Evolutionary conservation across 2,329 filamentous ascomycete species (phyloP).

Genomic region (Moelleriella libera): DNA sequence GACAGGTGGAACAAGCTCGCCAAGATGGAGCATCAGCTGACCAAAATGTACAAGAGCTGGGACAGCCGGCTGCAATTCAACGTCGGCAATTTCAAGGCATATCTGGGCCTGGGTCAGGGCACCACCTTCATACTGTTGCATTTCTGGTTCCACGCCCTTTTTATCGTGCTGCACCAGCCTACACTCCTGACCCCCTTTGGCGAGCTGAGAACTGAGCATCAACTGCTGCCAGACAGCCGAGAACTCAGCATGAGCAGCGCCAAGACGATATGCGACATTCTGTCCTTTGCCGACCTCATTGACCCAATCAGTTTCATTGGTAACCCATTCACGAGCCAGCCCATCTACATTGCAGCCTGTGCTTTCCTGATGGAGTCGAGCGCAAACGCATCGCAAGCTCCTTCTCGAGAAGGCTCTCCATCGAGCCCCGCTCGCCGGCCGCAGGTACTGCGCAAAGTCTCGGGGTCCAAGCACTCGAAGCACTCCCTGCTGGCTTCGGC

Average conservation of each 20-base stretch:
- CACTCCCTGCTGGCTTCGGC: conserved; percentile 68
- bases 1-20: conserved; percentile 59
- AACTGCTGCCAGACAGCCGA: conserved; percentile 66
- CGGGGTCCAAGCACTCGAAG: conserved; percentile 34
- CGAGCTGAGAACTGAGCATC: conserved; percentile 43
- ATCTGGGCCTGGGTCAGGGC: conserved; percentile 66
- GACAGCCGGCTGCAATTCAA: conserved; percentile 70
- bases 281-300: conserved; percentile 74
- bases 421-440: conserved; percentile 10
- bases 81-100: conserved; percentile 72
- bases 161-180: conserved; percentile 74
- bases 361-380: conserved; percentile 77
- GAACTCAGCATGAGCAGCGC: conserved; percentile 78
- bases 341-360: conserved; percentile 83
- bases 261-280: conserved; percentile 81
- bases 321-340: conserved; percentile 80
- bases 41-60: conserved; percentile 55
- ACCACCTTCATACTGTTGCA: conserved; percentile 79
- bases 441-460: conserved; percentile 4
- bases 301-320: conserved; percentile 77
- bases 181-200: conserved; percentile 67
- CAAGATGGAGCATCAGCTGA: conserved; percentile 71
- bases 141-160: conserved; percentile 79
- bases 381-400: conserved; percentile 50
- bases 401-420: conserved; percentile 39